Evolutionary conservation across 345 rosid species (phyloP), one percentile per base, ranked within the genome.

Genomic region (Eucalyptus victrix): DNA sequence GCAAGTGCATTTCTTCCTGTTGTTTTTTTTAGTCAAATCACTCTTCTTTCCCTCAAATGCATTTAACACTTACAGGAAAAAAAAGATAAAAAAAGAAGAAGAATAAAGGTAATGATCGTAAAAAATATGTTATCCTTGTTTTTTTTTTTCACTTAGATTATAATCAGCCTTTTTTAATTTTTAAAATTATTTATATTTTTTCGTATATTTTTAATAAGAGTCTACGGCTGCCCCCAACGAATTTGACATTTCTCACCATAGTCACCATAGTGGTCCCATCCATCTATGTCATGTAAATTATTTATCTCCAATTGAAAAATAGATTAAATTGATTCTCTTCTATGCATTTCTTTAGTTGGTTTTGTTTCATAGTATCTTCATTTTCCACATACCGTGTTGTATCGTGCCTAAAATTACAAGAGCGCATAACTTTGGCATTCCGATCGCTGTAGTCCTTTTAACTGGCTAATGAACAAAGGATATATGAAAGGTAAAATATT

Each of bases 171-270:
- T 6, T 60, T 60, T 1, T 0, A 12, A 6, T 3, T 60, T 28
- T 60, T 9, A 12, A 5, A 28, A 60, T 13, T 3, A 60, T 12
- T 12, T 60, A 60, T 28, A 30, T 13, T 60, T 30, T 58, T 60
- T 60, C 1, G n/a, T 60, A 30, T 28, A 60, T 60, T 60, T 30
- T 60, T 12, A 60, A 12, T 60, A 28, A 60, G 67, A 60, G n/a
- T 3, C 32, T 6, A 13, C 2, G 0, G 1, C 9, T 12, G 23
- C 15, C 32, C 32, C 8, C 8, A 1, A 4, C 17, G 5, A 28
- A 26, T 26, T 26, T 26, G 67, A 6, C 8, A 30, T 60, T 60
- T 60, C 67, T 60, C 4, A 12, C 16, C 32, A 5, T 60, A 60
- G 12, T 9, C 28, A 18, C 17, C 67, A 60, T 30, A 28, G 17